Evolutionary conservation across 23 red algal genomes (phyloP), one percentile per base, ranked within the genome.

Genomic region (Gracilaria gracilis): DNA sequence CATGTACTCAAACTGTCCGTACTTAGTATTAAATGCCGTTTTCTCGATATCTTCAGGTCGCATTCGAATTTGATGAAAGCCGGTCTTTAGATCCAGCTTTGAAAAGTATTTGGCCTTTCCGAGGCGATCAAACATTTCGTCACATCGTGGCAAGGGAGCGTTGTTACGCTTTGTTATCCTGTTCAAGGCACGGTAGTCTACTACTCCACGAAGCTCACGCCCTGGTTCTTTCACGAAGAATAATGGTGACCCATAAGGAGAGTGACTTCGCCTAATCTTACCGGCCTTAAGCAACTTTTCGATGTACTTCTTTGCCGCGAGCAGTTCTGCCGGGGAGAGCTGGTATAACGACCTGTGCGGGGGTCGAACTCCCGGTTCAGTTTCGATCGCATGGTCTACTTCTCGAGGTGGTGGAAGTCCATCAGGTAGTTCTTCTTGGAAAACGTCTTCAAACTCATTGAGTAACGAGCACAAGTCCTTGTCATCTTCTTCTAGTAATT

Each of bases 41-140:
- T 75, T 54, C 38, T 72, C 65, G 50, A 88, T 76, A 73, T 72
- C 46, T 0, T 36, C 27, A 28, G 84, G 84, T 27, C 70, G 65
- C 25, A 88, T n/a, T 32, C 84, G 84, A 62, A 88, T 75, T 53
- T 88, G 84, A 75, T 88, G 84, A 19, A 75, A 88, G 9, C 84
- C 66, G 27, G 61, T 75, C 16, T 75, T 53, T 11, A 88, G 84
- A 38, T 88, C 84, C 42, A 88, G 24, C 21, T 73, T 88, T 24
- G 84, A 75, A 61, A 88, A 88, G 59, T 20, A 35, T 14, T 23
- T 14, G 0, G 84, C 84, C 64, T 75, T 37, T 48, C 84, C 42
- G 33, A 88, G 61, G 9, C 59, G 59, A 57, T 76, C 84, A 61
- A 88, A 88, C 39, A 88, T 88, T 46, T 88, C 84, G 33, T 88